Evolutionary conservation across 495 filamentous ascomycete species (phyloP).

Genomic region (Xylaria intraflava): DNA sequence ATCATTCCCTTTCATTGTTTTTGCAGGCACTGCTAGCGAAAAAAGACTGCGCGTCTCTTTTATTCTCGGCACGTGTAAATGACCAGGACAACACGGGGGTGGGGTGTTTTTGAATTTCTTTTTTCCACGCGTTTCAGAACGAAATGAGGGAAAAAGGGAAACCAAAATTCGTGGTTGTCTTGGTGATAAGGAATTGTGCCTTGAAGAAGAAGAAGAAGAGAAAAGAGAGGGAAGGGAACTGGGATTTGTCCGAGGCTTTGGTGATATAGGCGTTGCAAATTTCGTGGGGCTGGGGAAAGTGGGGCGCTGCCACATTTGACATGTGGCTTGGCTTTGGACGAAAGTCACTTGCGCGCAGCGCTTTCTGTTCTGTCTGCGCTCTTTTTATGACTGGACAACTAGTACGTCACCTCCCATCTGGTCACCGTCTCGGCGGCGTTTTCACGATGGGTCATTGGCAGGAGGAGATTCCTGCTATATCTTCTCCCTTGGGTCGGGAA

Average conservation of each 20-base stretch:
- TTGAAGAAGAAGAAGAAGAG: conserved; percentile 19
- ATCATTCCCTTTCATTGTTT: too few relatives aligned
- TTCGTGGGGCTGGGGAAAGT: background rate
- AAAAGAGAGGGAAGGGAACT: background rate
- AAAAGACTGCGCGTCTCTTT: conserved; percentile 33
- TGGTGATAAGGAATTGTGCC: conserved; percentile 53
- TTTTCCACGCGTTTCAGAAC: conserved; percentile 6
- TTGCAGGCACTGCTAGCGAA: conserved; percentile 48
- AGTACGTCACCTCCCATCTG: too few relatives aligned
- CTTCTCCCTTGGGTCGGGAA: too few relatives aligned
- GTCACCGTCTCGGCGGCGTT: too few relatives aligned
- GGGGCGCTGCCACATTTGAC: background rate
- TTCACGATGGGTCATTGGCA: too few relatives aligned
- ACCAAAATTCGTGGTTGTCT: conserved; percentile 23
- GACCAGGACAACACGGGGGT: conserved; percentile 40
- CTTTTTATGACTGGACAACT: too few relatives aligned
- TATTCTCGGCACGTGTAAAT: conserved; percentile 44
- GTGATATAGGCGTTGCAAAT: too few relatives aligned
- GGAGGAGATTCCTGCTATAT: too few relatives aligned
- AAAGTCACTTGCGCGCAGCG: too few relatives aligned
- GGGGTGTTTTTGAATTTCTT: conserved; percentile 12
- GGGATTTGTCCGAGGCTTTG: too few relatives aligned
- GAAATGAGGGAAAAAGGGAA: conserved; percentile 6
- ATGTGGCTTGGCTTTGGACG: too few relatives aligned
- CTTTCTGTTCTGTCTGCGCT: too few relatives aligned